A percentile compares a stretch with the other conserved stretches of the same genome.
Conservation (phyloP, 768 basidiomycete genomes). For the Trametes punicea region DNA sequence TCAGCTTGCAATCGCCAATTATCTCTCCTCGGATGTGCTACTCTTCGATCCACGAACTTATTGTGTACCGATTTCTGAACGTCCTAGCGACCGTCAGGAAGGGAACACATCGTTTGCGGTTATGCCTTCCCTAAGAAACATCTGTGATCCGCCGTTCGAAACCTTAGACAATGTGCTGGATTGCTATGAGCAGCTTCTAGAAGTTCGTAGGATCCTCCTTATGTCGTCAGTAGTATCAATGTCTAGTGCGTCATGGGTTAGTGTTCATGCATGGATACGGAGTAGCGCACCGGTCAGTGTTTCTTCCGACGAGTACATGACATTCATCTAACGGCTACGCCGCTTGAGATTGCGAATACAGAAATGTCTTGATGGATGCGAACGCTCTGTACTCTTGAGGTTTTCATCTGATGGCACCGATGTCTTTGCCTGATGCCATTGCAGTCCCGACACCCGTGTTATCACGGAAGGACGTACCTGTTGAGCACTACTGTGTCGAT, state of each 20-base stretch:
- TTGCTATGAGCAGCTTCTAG: slow-evolving; percentile 19
- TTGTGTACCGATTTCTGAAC: slow-evolving; percentile 21
- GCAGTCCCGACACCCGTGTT: no score
- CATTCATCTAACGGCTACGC: not conserved
- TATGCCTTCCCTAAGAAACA: slow-evolving; percentile 22
- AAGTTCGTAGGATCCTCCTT: slow-evolving; percentile 11
- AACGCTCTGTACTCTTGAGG: no score
- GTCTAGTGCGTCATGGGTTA: slow-evolving; percentile 15
- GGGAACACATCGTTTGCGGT: slow-evolving; percentile 13
- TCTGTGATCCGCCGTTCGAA: slow-evolving; percentile 18
- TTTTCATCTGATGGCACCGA: no score
- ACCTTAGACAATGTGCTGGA: slow-evolving; percentile 22
- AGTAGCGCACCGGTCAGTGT: slow-evolving; percentile 24
- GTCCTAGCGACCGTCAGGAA: slow-evolving; percentile 5
- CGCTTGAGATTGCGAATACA: not conserved
- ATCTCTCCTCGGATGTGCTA: slow-evolving; percentile 6
- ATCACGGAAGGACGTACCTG: no score
- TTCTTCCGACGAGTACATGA: not conserved
- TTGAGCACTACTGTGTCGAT: no score
- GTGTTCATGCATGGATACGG: slow-evolving; percentile 21
- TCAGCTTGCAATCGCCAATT: slow-evolving; percentile 11
- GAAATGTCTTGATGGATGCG: not conserved
- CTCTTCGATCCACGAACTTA: slow-evolving; percentile 18
- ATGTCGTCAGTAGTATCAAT: not conserved
- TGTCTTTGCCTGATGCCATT: no score